Evolutionary conservation across 352 stramenopile genomes (phyloP), one percentile per base, ranked within the genome.

Genomic region (Pythium myriotylum): DNA sequence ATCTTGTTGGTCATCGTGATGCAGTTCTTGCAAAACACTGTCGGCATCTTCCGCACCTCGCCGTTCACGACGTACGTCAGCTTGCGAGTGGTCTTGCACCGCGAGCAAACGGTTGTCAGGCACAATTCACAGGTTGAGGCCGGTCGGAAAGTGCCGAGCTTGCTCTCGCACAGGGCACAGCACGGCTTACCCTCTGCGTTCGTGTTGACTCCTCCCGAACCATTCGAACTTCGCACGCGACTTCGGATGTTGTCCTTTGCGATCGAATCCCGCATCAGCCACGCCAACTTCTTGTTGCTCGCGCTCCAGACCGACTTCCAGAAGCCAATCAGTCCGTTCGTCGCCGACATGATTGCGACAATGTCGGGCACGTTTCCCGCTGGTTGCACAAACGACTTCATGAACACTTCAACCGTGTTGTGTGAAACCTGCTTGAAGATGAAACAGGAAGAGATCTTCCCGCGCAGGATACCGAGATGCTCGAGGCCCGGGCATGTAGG

Each of bases 401-500:
- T 73, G 42, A 80, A 85, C 43, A 79, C 79, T 22, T 88, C 78
- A 6, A 88, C 74, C 0, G 54, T 72, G 2, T 49, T 52, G 14
- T 9, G 9, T 0, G 53, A 10, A 10, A 10, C 46, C 81, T 65
- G 6, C 61, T 35, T 60, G 56, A 79, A 86, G 35, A 86, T 37
- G 8, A 69, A 68, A 41, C 74, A 83, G 27, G 74, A 70, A 4
- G 74, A 86, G 45, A 86, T 64, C 26, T 81, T 74, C 19, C 72
- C 69, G 4, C 80, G 76, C 45, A 86, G 49, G 49, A 87, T 73
- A 24, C 54, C 54, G 37, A 60, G 50, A 39, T 81, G 66, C 4
- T 65, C 51, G 14, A 88, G 58, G 19, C 71, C 64, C 0, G 67
- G 66, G 33, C 71, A 62, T 0, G 29, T 5, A 5, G 61, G 60